Base-by-base conservation (phyloP, 2,329 filamentous ascomycete species). In the Annulohypoxylon truncatum region DNA sequence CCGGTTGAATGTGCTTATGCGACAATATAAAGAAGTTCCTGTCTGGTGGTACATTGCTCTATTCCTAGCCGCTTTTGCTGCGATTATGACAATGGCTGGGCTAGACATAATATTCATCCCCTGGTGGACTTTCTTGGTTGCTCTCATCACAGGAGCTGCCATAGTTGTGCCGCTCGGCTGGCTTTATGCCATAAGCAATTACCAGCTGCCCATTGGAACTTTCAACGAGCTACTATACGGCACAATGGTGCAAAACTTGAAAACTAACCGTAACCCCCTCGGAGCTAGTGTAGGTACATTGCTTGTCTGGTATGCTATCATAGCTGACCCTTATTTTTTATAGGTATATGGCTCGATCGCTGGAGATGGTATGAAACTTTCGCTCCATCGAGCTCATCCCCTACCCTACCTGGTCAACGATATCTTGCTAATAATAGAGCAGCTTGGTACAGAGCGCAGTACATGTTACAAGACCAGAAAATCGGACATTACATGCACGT, bases 401-500 rank as follows among this genome's bases (percentile, higher is more conserved):
- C 44, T 13, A 33, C 20, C 8, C 1, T 24, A 22, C 24, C 8
- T 20, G 3, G n/a, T n/a, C n/a, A n/a, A 50, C 9, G 26, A 15
- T 29, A 53, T 53, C 28, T 33, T 8, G 40, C 61, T 64, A 42
- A 64, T 40, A 29, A 9, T 38, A 31, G 26, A 15, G n/a, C 15
- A 64, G 85, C 87, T 2, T 89, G 87, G 87, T 88, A 88, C 61
- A 77, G 85, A 13, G 84, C 85, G 0, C 84, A 86, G 67, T 80
- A 82, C 20, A 87, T 88, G 79, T 78, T 89, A 0, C 86, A 89
- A 70, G 87, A 90, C 71, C 85, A 86, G 72, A 87, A 89, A 71
- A 87, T 89, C n/a, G 87, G 86, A 0, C 86, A 89, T 68, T 89
- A 89, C 68, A 87, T 88, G 83, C 86, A 89, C 56, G 81, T 89